phyloP scores from a whole-genome alignment of 805 yeast species.

The Myxozyma neglecta region DNA sequence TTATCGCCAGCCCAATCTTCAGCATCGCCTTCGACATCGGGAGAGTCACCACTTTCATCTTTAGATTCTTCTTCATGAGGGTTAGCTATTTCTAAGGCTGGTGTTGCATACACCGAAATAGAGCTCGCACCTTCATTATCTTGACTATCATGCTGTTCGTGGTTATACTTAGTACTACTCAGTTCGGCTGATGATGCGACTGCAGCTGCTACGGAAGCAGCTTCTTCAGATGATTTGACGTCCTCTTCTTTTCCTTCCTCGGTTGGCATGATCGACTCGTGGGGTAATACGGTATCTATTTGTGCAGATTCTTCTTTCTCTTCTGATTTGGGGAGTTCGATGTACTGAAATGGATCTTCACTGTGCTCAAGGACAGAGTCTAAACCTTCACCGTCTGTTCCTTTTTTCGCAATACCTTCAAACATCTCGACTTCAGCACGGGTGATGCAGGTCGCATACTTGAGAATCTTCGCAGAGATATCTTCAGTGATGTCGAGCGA shows the following conservation, averaged over 20 bases:
- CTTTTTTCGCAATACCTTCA: constrained; percentile 79
- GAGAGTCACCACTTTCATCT: neutral
- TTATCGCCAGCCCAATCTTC: constrained; percentile 16
- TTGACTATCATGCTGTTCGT: neutral
- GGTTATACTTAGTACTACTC: too few species aligned
- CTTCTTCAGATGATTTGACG: neutral
- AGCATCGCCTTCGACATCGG: constrained; percentile 9
- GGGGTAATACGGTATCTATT: constrained; percentile 35
- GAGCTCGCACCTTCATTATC: constrained; percentile 11
- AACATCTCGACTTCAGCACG: constrained; percentile 79
- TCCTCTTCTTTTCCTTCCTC: neutral
- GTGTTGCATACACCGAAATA: constrained; percentile 2
- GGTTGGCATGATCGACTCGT: constrained; percentile 34
- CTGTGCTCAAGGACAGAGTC: constrained; percentile 65
- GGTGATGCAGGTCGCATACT: constrained; percentile 61
- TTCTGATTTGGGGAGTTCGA: neutral
- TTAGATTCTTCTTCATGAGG: constrained; percentile 2
- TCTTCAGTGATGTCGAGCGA: constrained; percentile 62
- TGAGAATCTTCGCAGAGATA: constrained; percentile 56
- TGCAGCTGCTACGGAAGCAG: neutral
- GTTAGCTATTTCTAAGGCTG: constrained; percentile 11
- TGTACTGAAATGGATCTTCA: constrained; percentile 57
- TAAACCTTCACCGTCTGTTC: constrained; percentile 85
- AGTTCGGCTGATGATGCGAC: too few species aligned
- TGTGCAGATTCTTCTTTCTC: neutral